Conservation (phyloP, 148 eudicot species). For the Suaeda aralocaspica region DNA sequence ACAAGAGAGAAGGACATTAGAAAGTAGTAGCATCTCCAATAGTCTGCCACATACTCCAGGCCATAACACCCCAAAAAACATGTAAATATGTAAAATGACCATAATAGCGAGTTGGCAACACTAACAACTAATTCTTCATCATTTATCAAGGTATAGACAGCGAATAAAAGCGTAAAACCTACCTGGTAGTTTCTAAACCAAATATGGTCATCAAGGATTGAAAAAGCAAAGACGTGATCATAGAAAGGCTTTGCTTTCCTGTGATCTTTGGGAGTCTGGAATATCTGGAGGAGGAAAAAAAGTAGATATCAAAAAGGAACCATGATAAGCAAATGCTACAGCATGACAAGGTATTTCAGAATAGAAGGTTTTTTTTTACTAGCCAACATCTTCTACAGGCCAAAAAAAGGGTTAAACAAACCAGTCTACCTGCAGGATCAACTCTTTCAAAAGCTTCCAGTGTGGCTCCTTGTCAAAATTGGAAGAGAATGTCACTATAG, state of each 20-base stretch:
- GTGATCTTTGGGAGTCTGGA: conserved; percentile 87
- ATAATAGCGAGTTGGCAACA: too few species aligned
- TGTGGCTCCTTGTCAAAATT: conserved; percentile 79
- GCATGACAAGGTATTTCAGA: not conserved
- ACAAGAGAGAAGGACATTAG: too few species aligned
- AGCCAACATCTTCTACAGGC: too few species aligned
- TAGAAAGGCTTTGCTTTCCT: conserved; percentile 88
- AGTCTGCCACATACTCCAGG: too few species aligned
- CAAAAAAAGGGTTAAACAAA: not conserved
- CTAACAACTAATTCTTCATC: not conserved
- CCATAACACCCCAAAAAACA: too few species aligned
- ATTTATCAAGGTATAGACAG: not conserved
- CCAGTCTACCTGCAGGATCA: conserved; percentile 71
- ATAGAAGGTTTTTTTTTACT: too few species aligned
- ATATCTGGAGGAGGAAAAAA: conserved; percentile 51
- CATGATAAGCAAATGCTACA: not conserved
- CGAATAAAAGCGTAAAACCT: too few species aligned
- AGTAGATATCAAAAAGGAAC: not conserved
- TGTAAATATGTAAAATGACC: too few species aligned
- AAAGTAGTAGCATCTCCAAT: too few species aligned
- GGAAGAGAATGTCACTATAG: conserved; percentile 69
- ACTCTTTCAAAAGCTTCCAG: conserved; percentile 85
- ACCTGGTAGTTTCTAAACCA: conserved; percentile 98
- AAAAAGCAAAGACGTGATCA: conserved; percentile 87
- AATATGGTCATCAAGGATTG: conserved; percentile 82